Evolutionary conservation across 78 protist species (phyloP).

Genomic region (Dictyostelium capitatum): DNA sequence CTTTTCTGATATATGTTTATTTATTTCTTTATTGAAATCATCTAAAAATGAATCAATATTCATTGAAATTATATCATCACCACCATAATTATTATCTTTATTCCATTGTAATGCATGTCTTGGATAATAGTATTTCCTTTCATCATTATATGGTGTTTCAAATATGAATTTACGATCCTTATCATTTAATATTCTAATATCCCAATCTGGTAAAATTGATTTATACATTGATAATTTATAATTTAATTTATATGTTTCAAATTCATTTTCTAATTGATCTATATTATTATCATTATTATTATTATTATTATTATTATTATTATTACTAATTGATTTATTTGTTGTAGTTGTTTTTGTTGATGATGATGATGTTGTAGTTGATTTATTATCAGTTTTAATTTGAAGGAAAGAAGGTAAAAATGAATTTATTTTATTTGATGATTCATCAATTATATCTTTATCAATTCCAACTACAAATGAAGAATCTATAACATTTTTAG

Average conservation of each 20-base stretch:
- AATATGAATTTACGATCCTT: background rate
- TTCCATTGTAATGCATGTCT: slow-evolving; percentile 15
- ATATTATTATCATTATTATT: background rate
- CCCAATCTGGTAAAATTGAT: slow-evolving; percentile 1
- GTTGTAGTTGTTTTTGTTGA: background rate
- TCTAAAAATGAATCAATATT: background rate
- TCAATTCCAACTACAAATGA: slow-evolving; percentile 7
- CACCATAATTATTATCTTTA: background rate
- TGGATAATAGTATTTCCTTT: background rate
- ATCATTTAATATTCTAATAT: background rate
- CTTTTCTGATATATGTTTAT: background rate
- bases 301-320: background rate
- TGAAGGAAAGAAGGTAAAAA: background rate
- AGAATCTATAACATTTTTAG: slow-evolving; percentile 4
- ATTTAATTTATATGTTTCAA: background rate
- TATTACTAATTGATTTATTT: background rate
- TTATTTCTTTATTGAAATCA: background rate
- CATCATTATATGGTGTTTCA: background rate
- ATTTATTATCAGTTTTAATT: background rate
- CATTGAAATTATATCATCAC: background rate
- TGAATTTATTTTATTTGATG: background rate
- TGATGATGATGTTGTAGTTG: background rate
- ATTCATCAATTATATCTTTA: background rate
- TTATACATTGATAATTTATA: background rate
- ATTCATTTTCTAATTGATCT: background rate